A percentile compares a stretch with the other conserved stretches of the same genome.
phyloP scores from a whole-genome alignment of 1,139 yeast genomes.

The Spencermartinsiella ligniputridi region DNA sequence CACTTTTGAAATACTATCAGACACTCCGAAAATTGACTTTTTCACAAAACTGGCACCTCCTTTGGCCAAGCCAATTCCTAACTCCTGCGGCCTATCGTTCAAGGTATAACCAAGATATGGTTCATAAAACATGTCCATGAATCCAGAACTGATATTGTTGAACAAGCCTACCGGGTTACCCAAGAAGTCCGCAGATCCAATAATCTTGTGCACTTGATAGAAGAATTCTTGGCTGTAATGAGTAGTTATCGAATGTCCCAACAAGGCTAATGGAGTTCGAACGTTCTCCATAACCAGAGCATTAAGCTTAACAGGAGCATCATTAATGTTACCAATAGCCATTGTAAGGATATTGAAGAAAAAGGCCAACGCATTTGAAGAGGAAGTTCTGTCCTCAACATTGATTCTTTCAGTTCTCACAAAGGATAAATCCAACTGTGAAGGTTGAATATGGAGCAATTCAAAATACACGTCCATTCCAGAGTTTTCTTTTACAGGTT shows the following conservation, averaged over 20 bases:
- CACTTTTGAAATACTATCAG: conserved; percentile 87
- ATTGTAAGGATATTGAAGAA: conserved; percentile 83
- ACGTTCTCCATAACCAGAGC: conserved; percentile 86
- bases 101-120: conserved; percentile 94
- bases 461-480: conserved; percentile 85
- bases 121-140: conserved; percentile 92
- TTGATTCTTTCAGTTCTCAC: conserved; percentile 82
- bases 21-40: conserved; percentile 90
- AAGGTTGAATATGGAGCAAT: conserved; percentile 86
- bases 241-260: conserved; percentile 66
- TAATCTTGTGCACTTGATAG: conserved; percentile 84
- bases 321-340: conserved; percentile 97
- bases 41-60: conserved; percentile 93
- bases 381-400: conserved; percentile 49
- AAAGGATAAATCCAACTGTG: conserved; percentile 83
- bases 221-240: conserved; percentile 92
- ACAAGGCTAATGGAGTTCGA: conserved; percentile 74
- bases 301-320: conserved; percentile 89
- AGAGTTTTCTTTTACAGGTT: conserved; percentile 56
- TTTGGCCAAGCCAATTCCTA: conserved; percentile 92
- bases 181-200: conserved; percentile 93
- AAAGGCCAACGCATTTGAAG: conserved; percentile 62
- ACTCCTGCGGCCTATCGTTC: conserved; percentile 92
- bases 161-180: conserved; percentile 98
- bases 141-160: conserved; percentile 90